A percentile compares a stretch with the other conserved stretches of the same genome.
These are phyloP conservation scores for Paramecium sonneborni DNA, from an alignment of 73 alveolate species.

Conservation along the genomic window DNA sequence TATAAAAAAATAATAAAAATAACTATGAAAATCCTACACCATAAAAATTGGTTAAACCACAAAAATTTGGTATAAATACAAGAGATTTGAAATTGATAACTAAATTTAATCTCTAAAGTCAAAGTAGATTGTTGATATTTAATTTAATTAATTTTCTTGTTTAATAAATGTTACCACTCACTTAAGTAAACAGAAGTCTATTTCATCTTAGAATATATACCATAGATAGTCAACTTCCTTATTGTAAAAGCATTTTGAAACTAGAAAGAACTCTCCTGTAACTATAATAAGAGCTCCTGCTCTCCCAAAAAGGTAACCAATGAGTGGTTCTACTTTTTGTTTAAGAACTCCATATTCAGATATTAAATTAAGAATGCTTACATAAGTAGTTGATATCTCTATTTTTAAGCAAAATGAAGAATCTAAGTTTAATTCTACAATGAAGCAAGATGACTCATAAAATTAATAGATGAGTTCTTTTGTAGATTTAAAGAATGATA, in stretches of 20 bases:
- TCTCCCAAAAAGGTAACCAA: neutral
- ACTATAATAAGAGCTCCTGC: slow-evolving; percentile 29
- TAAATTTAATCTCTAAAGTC: too few relatives aligned
- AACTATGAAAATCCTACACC: too few relatives aligned
- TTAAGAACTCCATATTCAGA: slow-evolving; percentile 20
- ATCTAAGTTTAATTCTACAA: neutral
- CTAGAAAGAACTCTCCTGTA: slow-evolving; percentile 25
- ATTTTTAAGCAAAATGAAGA: neutral
- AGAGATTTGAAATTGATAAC: too few relatives aligned
- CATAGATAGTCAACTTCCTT: slow-evolving; percentile 27
- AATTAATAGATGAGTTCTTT: neutral
- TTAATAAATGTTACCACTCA: neutral
- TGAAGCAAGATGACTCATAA: neutral
- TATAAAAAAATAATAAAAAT: too few relatives aligned
- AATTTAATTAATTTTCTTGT: neutral
- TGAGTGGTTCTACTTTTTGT: neutral
- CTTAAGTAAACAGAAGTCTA: neutral
- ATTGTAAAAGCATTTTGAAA: neutral
- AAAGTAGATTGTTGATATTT: neutral
- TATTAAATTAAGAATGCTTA: neutral
- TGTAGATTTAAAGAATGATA: neutral
- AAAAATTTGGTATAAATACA: too few relatives aligned
- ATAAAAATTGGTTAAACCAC: too few relatives aligned
- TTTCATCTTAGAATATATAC: neutral
- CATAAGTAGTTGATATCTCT: neutral